Evolutionary conservation across 495 filamentous ascomycete species (phyloP), one percentile per base, ranked within the genome.

Genomic region (Neurospora sp.): DNA sequence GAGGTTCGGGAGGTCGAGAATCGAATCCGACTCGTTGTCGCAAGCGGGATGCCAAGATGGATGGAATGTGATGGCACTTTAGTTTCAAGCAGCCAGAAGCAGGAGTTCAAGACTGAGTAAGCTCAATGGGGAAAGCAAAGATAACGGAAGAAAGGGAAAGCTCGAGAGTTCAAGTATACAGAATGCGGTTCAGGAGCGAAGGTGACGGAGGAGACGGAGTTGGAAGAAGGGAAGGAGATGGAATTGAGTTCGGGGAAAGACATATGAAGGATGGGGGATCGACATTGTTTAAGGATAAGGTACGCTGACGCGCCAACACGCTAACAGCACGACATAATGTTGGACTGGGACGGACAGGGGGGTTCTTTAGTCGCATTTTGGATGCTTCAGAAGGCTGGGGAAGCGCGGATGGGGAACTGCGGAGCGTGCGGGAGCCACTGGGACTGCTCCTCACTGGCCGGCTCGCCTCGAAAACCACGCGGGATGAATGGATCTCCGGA

Each of bases 401-500:
- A 62, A 62, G 54, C 27, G 54, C 54, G 49, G 12, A 60, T 31
- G 49, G 12, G 23, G 49, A 60, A 31, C 23, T 60, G 49, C 23
- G 49, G 49, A 60, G 49, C 23, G 54, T 12, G 54, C 54, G 54
- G 54, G 27, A 62, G 54, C 27, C 54, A 35, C 27, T 62, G 54
- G 54, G 27, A 35, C 12, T 27, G 14, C 27, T 62, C 54, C 14
- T 62, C 27, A 62, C 27, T 62, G 54, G 54, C 54, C 27, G 54
- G 23, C 49, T 60, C 46, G 46, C 46, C 20, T 54, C 46, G 10
- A 35, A 62, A 62, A 20, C n/a, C 23, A 44, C 35, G 37, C 20
- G 37, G 70, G 49, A 69, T 74, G 46, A 60, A 72, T 71, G 73
- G 73, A 16, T 44, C 70, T 39, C 23, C n/a, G 73, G 70, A 69